These are phyloP conservation scores for Leishmania braziliensis DNA, from an alignment of 208 protist genomes.

Conservation along the genomic window DNA sequence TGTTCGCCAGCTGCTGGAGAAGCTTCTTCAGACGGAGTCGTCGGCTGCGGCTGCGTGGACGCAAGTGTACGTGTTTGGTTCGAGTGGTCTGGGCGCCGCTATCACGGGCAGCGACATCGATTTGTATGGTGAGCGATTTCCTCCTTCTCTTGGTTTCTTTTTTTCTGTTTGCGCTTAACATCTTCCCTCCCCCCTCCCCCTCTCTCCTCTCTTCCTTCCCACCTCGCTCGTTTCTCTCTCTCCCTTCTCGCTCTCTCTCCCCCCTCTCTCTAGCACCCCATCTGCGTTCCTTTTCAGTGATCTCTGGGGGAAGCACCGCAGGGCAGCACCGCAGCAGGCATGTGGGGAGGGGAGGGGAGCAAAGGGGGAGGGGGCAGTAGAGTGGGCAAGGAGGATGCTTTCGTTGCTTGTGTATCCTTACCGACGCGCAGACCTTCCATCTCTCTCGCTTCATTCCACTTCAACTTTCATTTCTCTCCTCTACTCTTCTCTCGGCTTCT, in stretches of 20 bases:
- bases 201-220: slow-evolving; percentile 4
- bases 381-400: background rate
- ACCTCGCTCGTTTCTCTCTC: background rate
- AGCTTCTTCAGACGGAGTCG: slow-evolving; percentile 13
- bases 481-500: slow-evolving; percentile 2
- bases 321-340: background rate
- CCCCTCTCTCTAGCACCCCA: background rate
- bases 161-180: background rate
- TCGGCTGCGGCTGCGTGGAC: slow-evolving; percentile 44
- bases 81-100: slow-evolving; percentile 70
- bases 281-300: background rate
- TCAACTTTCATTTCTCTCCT: background rate
- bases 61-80: slow-evolving; percentile 70
- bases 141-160: slow-evolving; percentile 5
- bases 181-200: slow-evolving; percentile 5
- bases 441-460: slow-evolving; percentile 4
- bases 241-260: slow-evolving; percentile 6
- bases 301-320: background rate
- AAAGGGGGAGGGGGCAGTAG: background rate
- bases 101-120: slow-evolving; percentile 88
- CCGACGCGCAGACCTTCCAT: background rate
- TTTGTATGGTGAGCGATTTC: slow-evolving; percentile 89
- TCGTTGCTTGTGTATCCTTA: background rate
- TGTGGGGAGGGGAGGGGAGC: too few species aligned
- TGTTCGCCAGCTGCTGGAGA: slow-evolving; percentile 28